A percentile compares a stretch with the other conserved stretches of the same genome.
Evolutionary conservation across 371 early-diverging fungal species (phyloP).

Genomic region (Lichtheimia corymbifera): DNA sequence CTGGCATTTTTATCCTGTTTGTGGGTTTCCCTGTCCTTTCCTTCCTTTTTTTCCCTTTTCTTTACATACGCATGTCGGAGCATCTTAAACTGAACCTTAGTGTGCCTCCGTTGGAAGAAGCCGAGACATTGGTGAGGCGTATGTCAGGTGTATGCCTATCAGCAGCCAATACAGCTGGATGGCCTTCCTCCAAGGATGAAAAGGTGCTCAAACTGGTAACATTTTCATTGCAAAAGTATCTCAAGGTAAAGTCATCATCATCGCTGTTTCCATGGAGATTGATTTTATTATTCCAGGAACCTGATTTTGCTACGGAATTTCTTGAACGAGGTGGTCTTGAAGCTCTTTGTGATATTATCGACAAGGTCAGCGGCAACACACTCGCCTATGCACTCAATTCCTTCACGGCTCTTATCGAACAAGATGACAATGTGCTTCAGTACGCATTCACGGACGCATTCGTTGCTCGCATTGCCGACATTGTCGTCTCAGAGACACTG

Average conservation of each 20-base stretch:
- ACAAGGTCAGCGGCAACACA: constrained; percentile 62
- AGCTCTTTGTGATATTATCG: constrained; percentile 63
- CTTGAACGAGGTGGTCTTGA: constrained; percentile 59
- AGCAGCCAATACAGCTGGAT: constrained; percentile 10
- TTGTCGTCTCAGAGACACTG: constrained; percentile 63
- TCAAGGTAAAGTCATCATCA: constrained; percentile 45
- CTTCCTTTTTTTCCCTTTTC: not conserved
- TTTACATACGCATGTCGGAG: constrained; percentile 1
- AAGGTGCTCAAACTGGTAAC: constrained; percentile 60
- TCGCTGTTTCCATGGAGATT: not conserved
- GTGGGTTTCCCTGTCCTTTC: too few relatives aligned
- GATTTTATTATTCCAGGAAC: constrained; percentile 44
- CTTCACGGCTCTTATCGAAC: constrained; percentile 68
- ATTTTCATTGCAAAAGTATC: constrained; percentile 64
- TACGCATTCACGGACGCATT: constrained; percentile 58
- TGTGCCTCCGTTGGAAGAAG: constrained; percentile 37
- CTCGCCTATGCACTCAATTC: constrained; percentile 74
- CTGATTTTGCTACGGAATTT: constrained; percentile 72
- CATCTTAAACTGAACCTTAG: constrained; percentile 25
- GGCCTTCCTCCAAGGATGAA: constrained; percentile 48
- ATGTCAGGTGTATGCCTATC: constrained; percentile 42
- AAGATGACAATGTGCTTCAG: constrained; percentile 41
- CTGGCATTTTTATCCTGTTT: too few relatives aligned
- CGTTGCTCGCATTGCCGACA: constrained; percentile 55
- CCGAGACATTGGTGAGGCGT: constrained; percentile 33